Evolutionary conservation across 805 yeast genomes (phyloP).

Genomic region (Lachancea lanzarotensis): DNA sequence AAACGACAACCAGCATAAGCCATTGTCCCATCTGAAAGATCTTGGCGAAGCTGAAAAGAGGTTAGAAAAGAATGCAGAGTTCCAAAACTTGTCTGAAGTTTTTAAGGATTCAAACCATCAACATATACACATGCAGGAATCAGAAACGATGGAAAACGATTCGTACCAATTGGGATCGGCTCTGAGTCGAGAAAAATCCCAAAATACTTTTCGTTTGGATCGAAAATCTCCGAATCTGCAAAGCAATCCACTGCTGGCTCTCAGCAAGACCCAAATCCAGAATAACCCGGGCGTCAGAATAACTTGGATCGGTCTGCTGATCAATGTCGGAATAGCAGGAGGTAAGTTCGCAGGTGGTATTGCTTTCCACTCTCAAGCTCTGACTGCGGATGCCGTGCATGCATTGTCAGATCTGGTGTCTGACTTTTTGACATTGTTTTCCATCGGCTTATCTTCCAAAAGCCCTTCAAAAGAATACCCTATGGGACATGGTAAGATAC

Average conservation of each 20-base stretch:
- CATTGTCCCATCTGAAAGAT: not conserved
- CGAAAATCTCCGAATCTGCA: not conserved
- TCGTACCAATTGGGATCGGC: constrained; percentile 33
- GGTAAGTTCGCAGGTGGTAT: constrained; percentile 87
- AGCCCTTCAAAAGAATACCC: constrained; percentile 61
- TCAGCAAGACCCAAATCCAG: constrained; percentile 39
- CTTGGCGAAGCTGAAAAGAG: constrained; percentile 8
- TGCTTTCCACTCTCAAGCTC: constrained; percentile 88
- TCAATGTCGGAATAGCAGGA: constrained; percentile 78
- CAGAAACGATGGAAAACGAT: constrained; percentile 40
- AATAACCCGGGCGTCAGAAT: constrained; percentile 84
- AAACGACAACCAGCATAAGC: not conserved
- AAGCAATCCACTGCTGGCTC: constrained; percentile 28
- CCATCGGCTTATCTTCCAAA: constrained; percentile 69
- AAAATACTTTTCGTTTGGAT: not conserved
- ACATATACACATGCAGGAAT: constrained; percentile 37
- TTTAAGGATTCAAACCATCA: constrained; percentile 19
- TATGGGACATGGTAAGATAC: constrained; percentile 86
- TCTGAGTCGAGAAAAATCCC: constrained; percentile 20
- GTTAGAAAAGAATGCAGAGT: constrained; percentile 16
- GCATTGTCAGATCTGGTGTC: constrained; percentile 86
- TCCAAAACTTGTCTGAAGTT: constrained; percentile 15
- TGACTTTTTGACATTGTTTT: constrained; percentile 81
- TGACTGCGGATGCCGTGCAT: constrained; percentile 91
- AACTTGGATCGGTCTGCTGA: constrained; percentile 84